Percentiles rank a stretch among this genome's conserved stretches.
phyloP scores from a whole-genome alignment of 768 basidiomycete genomes.

The Wakefieldia striispora region DNA sequence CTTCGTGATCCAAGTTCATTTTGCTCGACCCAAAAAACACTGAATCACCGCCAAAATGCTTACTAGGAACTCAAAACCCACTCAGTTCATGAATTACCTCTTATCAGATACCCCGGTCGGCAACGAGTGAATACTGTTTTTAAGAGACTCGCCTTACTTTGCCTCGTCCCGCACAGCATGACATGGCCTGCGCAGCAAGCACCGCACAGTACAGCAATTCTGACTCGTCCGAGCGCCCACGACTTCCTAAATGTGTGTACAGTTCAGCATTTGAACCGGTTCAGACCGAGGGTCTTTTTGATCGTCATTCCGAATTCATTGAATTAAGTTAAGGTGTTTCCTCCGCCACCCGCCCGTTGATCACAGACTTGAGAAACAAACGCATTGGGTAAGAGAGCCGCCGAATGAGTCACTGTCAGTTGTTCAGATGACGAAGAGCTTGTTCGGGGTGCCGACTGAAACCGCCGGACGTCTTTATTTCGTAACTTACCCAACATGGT shows the following conservation, averaged over 20 bases:
- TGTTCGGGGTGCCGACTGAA: not conserved
- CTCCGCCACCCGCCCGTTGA: not conserved
- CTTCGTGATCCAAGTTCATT: not conserved
- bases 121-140: not conserved
- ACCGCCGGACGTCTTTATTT: not conserved
- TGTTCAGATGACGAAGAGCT: not conserved
- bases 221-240: not conserved
- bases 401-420: too few relatives aligned
- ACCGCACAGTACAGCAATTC: conserved; percentile 22
- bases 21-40: too few relatives aligned
- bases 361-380: not conserved
- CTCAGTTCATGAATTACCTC: not conserved
- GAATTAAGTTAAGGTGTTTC: not conserved
- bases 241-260: not conserved
- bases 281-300: not conserved
- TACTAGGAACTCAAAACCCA: not conserved
- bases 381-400: not conserved
- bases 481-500: too few relatives aligned
- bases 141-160: not conserved
- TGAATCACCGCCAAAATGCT: not conserved
- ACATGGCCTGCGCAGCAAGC: conserved; percentile 7
- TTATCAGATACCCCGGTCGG: not conserved
- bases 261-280: too few relatives aligned
- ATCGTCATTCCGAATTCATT: conserved; percentile 4
- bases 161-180: conserved; percentile 11